Percentiles rank a stretch among this genome's conserved stretches.
phyloP scores from a whole-genome alignment of 805 yeast genomes.

The Schizosaccharomyces cryophilus region DNA sequence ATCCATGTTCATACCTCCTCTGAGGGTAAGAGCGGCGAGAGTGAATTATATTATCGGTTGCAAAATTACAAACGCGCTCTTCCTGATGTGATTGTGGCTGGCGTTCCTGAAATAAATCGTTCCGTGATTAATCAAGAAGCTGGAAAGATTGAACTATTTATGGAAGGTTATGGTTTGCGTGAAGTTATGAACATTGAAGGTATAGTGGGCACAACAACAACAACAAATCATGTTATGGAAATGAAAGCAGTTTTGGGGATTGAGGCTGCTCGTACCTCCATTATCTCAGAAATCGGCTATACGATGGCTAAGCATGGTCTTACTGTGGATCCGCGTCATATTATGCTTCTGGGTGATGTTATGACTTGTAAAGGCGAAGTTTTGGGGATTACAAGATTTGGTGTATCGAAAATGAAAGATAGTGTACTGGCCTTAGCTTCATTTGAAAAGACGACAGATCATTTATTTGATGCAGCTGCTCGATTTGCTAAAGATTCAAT shows the following conservation, averaged over 20 bases:
- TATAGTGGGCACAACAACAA: constrained; percentile 64
- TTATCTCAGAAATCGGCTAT: constrained; percentile 80
- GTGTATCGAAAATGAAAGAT: constrained; percentile 94
- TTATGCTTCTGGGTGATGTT: constrained; percentile 88
- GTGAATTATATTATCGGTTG: constrained; percentile 56
- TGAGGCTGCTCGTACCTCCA: constrained; percentile 88
- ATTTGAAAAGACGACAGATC: constrained; percentile 95
- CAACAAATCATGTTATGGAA: constrained; percentile 80
- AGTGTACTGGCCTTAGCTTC: constrained; percentile 90
- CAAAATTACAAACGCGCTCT: constrained; percentile 68
- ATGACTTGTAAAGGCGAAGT: constrained; percentile 98
- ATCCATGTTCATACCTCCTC: constrained; percentile 1
- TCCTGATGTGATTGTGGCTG: constrained; percentile 78
- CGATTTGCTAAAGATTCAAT: constrained; percentile 87
- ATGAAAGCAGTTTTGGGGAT: constrained; percentile 77
- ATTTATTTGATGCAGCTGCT: constrained; percentile 91
- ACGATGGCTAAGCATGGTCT: constrained; percentile 98
- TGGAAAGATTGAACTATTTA: constrained; percentile 60
- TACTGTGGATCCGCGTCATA: constrained; percentile 99
- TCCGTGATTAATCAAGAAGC: constrained; percentile 88
- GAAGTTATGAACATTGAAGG: constrained; percentile 97
- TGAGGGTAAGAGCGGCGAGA: constrained; percentile 11
- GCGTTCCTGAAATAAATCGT: constrained; percentile 70
- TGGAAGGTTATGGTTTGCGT: constrained; percentile 91
- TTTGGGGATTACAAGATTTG: constrained; percentile 91